Base-by-base conservation (phyloP, 495 filamentous ascomycete species). In the Neurospora intermedia region DNA sequence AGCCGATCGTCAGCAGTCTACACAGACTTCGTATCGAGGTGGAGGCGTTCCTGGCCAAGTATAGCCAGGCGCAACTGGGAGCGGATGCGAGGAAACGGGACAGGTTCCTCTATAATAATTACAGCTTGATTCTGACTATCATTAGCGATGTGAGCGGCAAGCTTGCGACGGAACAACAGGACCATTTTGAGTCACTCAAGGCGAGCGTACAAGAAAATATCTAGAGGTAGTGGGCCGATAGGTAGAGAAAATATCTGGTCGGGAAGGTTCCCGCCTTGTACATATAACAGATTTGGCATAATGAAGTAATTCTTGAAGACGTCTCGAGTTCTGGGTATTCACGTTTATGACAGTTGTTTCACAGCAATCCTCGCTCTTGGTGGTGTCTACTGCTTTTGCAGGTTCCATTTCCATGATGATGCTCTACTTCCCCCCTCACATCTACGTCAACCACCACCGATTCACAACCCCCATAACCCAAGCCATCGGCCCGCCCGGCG, bases 101-200 rank as follows among this genome's bases (percentile, higher is more conserved):
- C 79, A 84, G 96, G 73, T 97, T 98, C 76, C 82, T 98, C 75
- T 93, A 89, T 77, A 98, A 98, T 80, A 98, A 99, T 79, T 98
- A 97, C 82, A 92, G 91, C 69, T 85, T 99, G 77, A 88, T 99
- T 11, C 81, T 93, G 81, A 97, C 96, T 10, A 97, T 99, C 74
- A 91, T 99, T 74, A 91, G 91, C 81, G 94, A 94, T 82, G 89
- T 89, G 73, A 87, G 89, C 74, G 94, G 94, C 27, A 94, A 93
- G 83, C 79, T 96, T 81, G 93, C 92, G 43, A 82, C 79, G 18
- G 93, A 96, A 76, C 88, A 92, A 81, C 89, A 89, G 82, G 82
- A 86, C 81, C 87, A 91, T 79, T 92, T 92, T 78, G 89, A 90
- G 78, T 83, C 77, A 74, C 72, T 89, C 74, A 90, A 88, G 81